phyloP scores from a whole-genome alignment of 1,284 basidiomycete species.

The Ganoderma sp. region DNA sequence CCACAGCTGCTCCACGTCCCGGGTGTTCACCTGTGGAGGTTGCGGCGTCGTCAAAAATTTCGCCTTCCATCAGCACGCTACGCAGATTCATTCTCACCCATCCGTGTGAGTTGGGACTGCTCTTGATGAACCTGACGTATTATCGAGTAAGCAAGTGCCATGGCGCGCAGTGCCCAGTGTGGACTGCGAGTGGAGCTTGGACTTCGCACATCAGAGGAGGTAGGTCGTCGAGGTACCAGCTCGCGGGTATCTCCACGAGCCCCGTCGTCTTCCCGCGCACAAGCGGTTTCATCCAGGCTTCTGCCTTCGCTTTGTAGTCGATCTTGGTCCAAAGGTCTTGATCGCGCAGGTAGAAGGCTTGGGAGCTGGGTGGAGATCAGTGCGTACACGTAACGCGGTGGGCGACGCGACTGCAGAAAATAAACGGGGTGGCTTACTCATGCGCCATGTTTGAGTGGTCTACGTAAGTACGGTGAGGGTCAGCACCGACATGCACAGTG shows the following conservation, averaged over 20 bases:
- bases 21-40: conserved; percentile 59
- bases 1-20: conserved; percentile 77
- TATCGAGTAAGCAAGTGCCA: too few species aligned
- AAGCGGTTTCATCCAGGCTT: conserved; percentile 81
- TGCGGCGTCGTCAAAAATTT: background rate
- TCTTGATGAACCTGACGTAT: conserved; percentile 67
- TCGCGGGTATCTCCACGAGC: conserved; percentile 75
- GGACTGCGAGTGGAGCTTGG: too few species aligned
- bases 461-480: conserved; percentile 29
- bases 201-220: conserved; percentile 65
- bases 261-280: conserved; percentile 69
- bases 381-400: background rate
- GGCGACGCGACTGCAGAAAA: background rate
- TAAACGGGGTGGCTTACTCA: conserved; percentile 47
- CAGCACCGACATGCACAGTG: background rate
- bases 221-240: conserved; percentile 76
- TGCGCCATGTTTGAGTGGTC: conserved; percentile 74
- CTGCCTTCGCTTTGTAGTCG: conserved; percentile 64
- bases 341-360: conserved; percentile 75
- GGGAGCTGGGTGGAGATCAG: conserved; percentile 50
- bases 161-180: background rate
- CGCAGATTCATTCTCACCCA: conserved; percentile 47
- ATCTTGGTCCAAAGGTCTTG: conserved; percentile 80
- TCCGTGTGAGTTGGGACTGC: conserved; percentile 68
- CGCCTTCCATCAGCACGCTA: background rate